Evolutionary conservation across 2,329 filamentous ascomycete species (phyloP), one percentile per base, ranked within the genome.

Genomic region (Botrytis deweyae): DNA sequence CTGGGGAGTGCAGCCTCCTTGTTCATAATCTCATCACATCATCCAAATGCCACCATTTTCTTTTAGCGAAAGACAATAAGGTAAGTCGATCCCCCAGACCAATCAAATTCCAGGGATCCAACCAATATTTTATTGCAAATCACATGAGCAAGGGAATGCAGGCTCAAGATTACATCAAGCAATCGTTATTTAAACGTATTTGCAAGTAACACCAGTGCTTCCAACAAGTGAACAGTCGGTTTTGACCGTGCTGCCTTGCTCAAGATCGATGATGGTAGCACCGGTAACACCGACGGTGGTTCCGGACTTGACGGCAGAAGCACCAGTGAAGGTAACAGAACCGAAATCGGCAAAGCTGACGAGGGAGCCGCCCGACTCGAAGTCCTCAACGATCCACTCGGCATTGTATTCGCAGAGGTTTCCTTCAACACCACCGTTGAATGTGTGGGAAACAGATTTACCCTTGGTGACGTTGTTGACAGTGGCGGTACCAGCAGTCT

Each of bases 311-410:
- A 42, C 40, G 25, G 69, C 72, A 25, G 69, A 46, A 44, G 72
- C 72, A 62, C 16, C 18, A 14, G 62, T 67, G 71, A 74, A 74
- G 46, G 81, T 81, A 16, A 88, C 82, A 8, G 80, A 83, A 22
- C 83, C 84, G 74, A 88, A 88, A 77, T 87, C 79, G 46, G 83
- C 85, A 70, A 88, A 82, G 0, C 83, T 77, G 6, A 88, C 84
- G 70, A 85, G 82, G 3, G 77, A 75, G 58, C 76, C 75, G 58
- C 81, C 81, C 74, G 84, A 80, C 77, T 85, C 82, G 76, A 86
- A 88, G 73, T 88, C 85, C 78, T 87, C 86, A 16, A 87, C 84
- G 70, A 87, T 87, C 85, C 86, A 88, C 72, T 87, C 86, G 2
- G 85, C 86, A 71, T 87, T 86, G 70, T 83, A 81, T 55, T 84